phyloP scores from a whole-genome alignment of 495 filamentous ascomycete species.

The Podospora australis region DNA sequence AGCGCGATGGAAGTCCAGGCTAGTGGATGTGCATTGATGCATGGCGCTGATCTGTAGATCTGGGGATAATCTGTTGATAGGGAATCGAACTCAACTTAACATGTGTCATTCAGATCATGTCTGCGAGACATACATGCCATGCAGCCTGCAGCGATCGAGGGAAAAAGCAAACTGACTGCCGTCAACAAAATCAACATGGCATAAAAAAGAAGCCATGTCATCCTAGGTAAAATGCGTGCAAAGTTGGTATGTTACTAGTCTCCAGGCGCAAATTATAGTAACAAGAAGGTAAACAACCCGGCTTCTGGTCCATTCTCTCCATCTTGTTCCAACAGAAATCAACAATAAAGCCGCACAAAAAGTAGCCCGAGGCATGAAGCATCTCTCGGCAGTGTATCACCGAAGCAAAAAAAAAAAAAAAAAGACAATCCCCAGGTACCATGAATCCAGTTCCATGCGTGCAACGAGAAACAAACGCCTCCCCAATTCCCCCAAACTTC shows the following conservation, averaged over 20 bases:
- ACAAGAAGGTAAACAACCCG: slow-evolving; percentile 20
- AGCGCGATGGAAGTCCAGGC: too few species aligned
- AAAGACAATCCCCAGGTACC: neutral
- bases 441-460: neutral
- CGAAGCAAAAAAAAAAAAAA: slow-evolving; percentile 15
- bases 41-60: too few species aligned
- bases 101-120: too few species aligned
- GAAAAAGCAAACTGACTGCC: neutral
- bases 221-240: slow-evolving; percentile 11
- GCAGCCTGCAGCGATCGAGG: neutral
- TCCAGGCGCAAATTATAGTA: slow-evolving; percentile 21
- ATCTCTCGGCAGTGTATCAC: slow-evolving; percentile 21
- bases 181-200: neutral
- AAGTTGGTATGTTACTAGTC: slow-evolving; percentile 26
- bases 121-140: too few species aligned
- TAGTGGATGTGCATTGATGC: too few species aligned
- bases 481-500: too few species aligned
- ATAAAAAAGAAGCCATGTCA: neutral
- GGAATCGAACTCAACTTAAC: too few species aligned
- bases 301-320: slow-evolving; percentile 2
- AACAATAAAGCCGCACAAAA: too few species aligned
- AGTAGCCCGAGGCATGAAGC: slow-evolving; percentile 19
- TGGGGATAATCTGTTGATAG: too few species aligned
- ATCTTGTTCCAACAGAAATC: slow-evolving; percentile 2
- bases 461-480: too few species aligned